Base-by-base conservation (phyloP, 2,329 filamentous ascomycete species). In the Diaporthe sp. region DNA sequence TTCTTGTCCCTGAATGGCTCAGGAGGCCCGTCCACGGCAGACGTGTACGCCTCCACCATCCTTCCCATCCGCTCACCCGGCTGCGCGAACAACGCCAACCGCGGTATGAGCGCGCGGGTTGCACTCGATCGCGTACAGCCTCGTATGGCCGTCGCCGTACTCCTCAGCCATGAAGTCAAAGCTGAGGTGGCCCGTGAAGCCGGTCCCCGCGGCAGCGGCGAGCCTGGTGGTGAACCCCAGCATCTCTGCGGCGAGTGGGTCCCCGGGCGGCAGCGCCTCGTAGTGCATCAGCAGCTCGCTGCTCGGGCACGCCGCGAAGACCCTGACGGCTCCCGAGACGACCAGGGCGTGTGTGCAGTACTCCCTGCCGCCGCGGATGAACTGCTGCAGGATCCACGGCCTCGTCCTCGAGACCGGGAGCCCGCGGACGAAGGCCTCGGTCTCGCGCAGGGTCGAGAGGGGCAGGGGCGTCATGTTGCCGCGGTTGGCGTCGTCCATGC, bases 281-380 rank as follows among this genome's bases (percentile, higher is more conserved):
- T 94, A 95, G 77, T 93, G 91, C 89, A 94, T 93, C 32, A 91
- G 83, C 5, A 92, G 83, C 76, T 90, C 90, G 0, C 86, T 84
- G 0, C 90, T 92, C 3, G 89, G 89, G 78, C 93, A 94, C 0
- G 92, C 90, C 9, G 91, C 88, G 77, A 95, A 94, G 0, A 89
- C 89, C 66, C 88, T 88, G 22, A 96, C 88, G 44, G 88, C 82
- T 1, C 93, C 93, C 0, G 85, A 83, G n/a, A 95, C 85, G 5
- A 95, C 83, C 3, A 95, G 85, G 0, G 92, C 84, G 77, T 95
- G 93, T 0, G 93, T 94, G 81, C 92, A 94, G 80, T 92, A 95
- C 80, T 95, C 93, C 0, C 86, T 85, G 0, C 90, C 88, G 0
- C 87, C 86, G 0, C 78, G 73, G 75, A 94, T 89, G 80, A 88